Evolutionary conservation across 1,284 basidiomycete genomes (phyloP).

Genomic region (Entoloma clypeatum): DNA sequence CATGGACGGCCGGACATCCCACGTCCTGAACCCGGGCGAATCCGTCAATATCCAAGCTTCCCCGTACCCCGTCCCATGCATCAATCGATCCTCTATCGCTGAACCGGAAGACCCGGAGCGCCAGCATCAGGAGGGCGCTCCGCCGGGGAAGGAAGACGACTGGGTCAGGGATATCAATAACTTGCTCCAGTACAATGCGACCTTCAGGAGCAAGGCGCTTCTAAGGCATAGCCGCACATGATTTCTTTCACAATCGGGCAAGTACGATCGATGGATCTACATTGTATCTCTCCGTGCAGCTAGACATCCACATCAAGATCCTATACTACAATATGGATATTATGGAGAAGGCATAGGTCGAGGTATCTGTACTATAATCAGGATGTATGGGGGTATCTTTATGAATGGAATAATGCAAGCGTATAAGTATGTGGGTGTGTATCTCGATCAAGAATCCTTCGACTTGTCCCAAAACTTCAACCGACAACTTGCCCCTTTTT

Average conservation of each 20-base stretch:
- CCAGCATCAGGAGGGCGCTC: slow-evolving; percentile 47
- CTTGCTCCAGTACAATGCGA: slow-evolving; percentile 86
- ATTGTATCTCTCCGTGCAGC: no score
- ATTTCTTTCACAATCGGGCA: slow-evolving; percentile 10
- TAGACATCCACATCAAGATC: no score
- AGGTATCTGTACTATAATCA: no score
- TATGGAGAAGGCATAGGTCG: no score
- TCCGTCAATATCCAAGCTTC: slow-evolving; percentile 84
- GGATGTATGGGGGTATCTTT: not conserved
- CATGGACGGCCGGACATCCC: slow-evolving; percentile 87
- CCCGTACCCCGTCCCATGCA: slow-evolving; percentile 88
- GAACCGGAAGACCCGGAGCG: slow-evolving; percentile 45
- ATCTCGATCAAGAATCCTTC: no score
- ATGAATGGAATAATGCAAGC: no score
- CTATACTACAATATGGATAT: no score
- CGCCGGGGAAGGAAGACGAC: slow-evolving; percentile 82
- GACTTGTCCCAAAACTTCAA: slow-evolving; percentile 17
- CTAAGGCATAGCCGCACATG: slow-evolving; percentile 59
- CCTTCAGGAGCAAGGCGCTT: slow-evolving; percentile 84
- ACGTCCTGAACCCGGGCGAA: slow-evolving; percentile 78
- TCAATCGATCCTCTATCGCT: slow-evolving; percentile 76
- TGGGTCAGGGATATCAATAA: slow-evolving; percentile 98
- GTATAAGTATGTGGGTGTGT: no score
- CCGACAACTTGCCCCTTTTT: slow-evolving; percentile 40
- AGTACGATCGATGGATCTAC: not conserved